These are phyloP conservation scores for Penicillium desertorum DNA, from an alignment of 495 filamentous ascomycete genomes.

Conservation along the genomic window DNA sequence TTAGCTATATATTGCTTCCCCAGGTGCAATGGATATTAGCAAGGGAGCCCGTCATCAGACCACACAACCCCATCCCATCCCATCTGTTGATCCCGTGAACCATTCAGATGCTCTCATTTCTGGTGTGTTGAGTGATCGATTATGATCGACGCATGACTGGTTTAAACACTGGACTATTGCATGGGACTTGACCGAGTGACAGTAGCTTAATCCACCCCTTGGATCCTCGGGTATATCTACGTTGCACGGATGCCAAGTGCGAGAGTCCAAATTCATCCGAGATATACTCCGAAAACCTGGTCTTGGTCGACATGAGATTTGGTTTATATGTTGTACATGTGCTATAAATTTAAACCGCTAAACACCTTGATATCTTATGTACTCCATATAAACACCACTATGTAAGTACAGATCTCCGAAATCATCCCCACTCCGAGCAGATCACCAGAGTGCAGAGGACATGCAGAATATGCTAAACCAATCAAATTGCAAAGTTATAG, in stretches of 20 bases:
- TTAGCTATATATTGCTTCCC: not conserved
- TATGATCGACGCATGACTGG: not conserved
- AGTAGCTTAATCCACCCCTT: not conserved
- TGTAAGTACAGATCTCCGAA: not conserved
- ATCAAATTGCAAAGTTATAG: slow-evolving; percentile 6
- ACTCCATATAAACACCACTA: not conserved
- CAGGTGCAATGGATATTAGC: not conserved
- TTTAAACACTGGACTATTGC: not conserved
- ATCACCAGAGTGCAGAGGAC: slow-evolving; percentile 4
- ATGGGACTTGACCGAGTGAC: not conserved
- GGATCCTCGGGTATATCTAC: not conserved
- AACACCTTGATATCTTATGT: not conserved
- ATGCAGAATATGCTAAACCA: slow-evolving; percentile 7
- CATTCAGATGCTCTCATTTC: not conserved
- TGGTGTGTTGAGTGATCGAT: not conserved
- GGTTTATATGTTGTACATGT: not conserved
- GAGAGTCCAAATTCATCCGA: not conserved
- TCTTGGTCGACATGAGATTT: not conserved
- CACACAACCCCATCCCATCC: not conserved
- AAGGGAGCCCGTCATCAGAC: not conserved
- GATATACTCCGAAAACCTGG: not conserved
- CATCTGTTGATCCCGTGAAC: not conserved
- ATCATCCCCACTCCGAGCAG: not conserved
- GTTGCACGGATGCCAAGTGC: not conserved
- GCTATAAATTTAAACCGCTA: not conserved